These are phyloP conservation scores for Melampsora abietis-canadensis DNA, from an alignment of 1,284 basidiomycete genomes.

Conservation along the genomic window DNA sequence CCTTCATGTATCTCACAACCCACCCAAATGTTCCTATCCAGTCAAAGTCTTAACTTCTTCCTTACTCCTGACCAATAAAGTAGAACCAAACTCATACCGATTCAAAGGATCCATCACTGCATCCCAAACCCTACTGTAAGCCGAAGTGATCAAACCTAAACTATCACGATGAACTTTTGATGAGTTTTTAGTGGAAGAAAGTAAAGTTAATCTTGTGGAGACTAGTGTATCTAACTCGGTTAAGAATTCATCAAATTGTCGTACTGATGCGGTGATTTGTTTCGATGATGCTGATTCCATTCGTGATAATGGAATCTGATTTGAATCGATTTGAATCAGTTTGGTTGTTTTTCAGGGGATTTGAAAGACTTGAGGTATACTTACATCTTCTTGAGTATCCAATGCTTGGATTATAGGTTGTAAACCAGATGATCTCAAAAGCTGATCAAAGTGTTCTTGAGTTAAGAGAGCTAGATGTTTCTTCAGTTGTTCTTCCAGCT, in stretches of 20 bases:
- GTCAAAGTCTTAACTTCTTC: constrained; percentile 57
- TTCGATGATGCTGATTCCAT: constrained; percentile 53
- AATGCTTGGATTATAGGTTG: constrained; percentile 64
- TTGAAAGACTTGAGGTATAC: constrained; percentile 49
- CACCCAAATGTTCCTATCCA: constrained; percentile 45
- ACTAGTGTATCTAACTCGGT: constrained; percentile 55
- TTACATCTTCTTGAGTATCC: constrained; percentile 61
- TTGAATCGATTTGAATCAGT: constrained; percentile 28
- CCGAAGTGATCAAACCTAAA: background rate
- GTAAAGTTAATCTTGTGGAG: constrained; percentile 66
- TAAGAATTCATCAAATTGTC: constrained; percentile 56
- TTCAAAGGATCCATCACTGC: constrained; percentile 70
- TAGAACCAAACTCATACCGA: constrained; percentile 79
- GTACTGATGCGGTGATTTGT: constrained; percentile 51
- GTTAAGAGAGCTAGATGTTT: constrained; percentile 16
- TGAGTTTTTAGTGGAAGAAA: constrained; percentile 55
- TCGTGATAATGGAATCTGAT: constrained; percentile 61
- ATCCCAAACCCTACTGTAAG: constrained; percentile 29
- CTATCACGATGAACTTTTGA: constrained; percentile 1
- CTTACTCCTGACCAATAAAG: constrained; percentile 68
- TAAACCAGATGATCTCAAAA: constrained; percentile 72
- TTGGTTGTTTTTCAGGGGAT: background rate
- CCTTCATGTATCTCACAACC: no score
- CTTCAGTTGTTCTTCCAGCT: constrained; percentile 10
- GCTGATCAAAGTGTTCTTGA: constrained; percentile 63